Conservation (phyloP, 352 stramenopile genomes). For the Phytopythium litorale region DNA sequence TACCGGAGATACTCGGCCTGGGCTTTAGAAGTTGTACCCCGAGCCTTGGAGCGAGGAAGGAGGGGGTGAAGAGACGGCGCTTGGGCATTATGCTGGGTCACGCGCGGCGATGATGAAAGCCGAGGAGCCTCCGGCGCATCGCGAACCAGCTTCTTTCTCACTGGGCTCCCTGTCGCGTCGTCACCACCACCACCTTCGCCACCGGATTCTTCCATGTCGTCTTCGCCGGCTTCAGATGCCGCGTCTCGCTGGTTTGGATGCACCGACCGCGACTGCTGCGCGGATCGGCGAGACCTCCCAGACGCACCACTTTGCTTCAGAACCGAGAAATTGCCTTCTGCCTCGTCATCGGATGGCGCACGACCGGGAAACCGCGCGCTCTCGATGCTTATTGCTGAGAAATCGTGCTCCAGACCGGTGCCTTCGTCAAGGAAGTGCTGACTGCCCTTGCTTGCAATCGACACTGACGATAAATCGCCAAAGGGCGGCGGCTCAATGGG, state of each 20-base stretch:
- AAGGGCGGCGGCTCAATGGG: conserved; percentile 29
- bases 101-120: not conserved
- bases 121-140: conserved; percentile 16
- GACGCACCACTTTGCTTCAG: not conserved
- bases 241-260: conserved; percentile 27
- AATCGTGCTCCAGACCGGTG: conserved; percentile 35
- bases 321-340: no score
- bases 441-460: conserved; percentile 47
- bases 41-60: conserved; percentile 18
- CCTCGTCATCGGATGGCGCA: not conserved
- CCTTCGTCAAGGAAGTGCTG: conserved; percentile 64
- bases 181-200: conserved; percentile 9
- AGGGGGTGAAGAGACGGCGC: conserved; percentile 41
- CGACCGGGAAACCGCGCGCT: conserved; percentile 5
- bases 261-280: not conserved
- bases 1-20: conserved; percentile 61
- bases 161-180: conserved; percentile 16
- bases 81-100: not conserved
- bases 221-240: conserved; percentile 13
- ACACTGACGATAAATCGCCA: conserved; percentile 68
- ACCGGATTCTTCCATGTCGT: not conserved
- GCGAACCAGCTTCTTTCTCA: conserved; percentile 31
- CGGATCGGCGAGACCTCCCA: not conserved
- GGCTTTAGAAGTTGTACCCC: conserved; percentile 24
- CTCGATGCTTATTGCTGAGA: conserved; percentile 40